Evolutionary conservation across 108 stramenopile genomes (phyloP).

Genomic region (Hondaea fermentalgiana): DNA sequence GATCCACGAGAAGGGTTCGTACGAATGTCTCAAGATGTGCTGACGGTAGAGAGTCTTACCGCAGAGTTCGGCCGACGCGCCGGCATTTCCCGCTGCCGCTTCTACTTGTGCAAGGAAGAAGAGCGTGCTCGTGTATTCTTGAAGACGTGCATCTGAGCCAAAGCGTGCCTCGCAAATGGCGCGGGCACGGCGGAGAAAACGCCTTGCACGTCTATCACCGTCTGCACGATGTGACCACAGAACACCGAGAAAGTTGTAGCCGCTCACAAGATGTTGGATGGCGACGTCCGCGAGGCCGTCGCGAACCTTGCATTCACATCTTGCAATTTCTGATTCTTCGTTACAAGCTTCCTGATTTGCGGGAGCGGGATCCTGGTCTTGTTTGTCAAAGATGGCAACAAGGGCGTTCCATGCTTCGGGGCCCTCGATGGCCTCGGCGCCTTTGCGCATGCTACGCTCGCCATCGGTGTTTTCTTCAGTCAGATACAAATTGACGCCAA

Average conservation of each 20-base stretch:
- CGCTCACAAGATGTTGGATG: neutral
- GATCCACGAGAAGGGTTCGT: neutral
- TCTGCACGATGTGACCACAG: neutral
- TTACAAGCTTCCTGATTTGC: too few relatives aligned
- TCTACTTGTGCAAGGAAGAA: conserved; percentile 6
- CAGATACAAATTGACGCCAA: conserved; percentile 1
- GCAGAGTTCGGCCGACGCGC: neutral
- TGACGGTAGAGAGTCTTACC: neutral
- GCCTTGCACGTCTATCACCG: neutral
- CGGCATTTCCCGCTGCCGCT: neutral
- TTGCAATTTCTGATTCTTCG: neutral
- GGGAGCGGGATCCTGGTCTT: neutral
- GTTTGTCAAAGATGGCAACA: neutral
- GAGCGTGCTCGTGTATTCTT: neutral
- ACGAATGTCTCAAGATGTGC: neutral
- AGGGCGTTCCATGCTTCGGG: neutral
- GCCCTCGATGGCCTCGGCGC: neutral
- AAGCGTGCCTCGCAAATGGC: neutral
- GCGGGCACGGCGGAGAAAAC: neutral
- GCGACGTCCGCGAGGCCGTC: neutral
- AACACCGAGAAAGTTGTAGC: neutral
- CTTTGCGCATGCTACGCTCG: neutral
- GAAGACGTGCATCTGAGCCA: neutral
- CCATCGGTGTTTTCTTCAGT: neutral
- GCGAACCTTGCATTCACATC: neutral